These are phyloP conservation scores for Daldinia childiae DNA, from an alignment of 495 filamentous ascomycete genomes.

Conservation along the genomic window DNA sequence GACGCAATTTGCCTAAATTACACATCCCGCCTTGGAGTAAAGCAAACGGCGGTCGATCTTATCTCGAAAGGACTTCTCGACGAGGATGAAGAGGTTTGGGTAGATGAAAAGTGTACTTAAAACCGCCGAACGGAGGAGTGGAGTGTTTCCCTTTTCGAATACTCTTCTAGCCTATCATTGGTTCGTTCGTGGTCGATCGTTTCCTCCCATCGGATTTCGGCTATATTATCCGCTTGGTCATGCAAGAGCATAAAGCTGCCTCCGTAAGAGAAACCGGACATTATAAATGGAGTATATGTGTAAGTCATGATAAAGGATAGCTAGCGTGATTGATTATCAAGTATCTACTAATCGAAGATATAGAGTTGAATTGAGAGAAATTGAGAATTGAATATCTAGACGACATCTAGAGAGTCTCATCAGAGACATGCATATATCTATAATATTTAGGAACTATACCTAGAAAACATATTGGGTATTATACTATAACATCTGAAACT, in stretches of 20 bases:
- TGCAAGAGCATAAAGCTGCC: neutral
- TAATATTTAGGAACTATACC: neutral
- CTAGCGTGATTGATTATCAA: neutral
- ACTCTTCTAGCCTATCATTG: slow-evolving; percentile 20
- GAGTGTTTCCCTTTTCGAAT: slow-evolving; percentile 25
- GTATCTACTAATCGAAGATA: neutral
- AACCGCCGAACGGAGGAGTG: slow-evolving; percentile 34
- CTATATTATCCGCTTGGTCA: slow-evolving; percentile 25
- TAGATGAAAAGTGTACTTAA: slow-evolving; percentile 19
- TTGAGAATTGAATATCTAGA: too few relatives aligned
- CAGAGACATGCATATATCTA: neutral
- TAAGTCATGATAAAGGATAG: neutral
- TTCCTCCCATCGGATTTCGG: slow-evolving; percentile 34
- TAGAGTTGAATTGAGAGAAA: too few relatives aligned
- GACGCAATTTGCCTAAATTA: slow-evolving; percentile 39
- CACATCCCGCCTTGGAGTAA: slow-evolving; percentile 18
- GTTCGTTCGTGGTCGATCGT: slow-evolving; percentile 10
- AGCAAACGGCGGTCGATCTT: slow-evolving; percentile 30
- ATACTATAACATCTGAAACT: neutral
- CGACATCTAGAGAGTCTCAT: too few relatives aligned
- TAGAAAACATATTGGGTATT: neutral
- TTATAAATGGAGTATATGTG: neutral
- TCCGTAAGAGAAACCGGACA: neutral
- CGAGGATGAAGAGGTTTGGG: slow-evolving; percentile 21
- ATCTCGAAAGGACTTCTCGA: slow-evolving; percentile 19